These are phyloP conservation scores for Skeletonema menzelii DNA, from an alignment of 108 stramenopile species.

Conservation along the genomic window DNA sequence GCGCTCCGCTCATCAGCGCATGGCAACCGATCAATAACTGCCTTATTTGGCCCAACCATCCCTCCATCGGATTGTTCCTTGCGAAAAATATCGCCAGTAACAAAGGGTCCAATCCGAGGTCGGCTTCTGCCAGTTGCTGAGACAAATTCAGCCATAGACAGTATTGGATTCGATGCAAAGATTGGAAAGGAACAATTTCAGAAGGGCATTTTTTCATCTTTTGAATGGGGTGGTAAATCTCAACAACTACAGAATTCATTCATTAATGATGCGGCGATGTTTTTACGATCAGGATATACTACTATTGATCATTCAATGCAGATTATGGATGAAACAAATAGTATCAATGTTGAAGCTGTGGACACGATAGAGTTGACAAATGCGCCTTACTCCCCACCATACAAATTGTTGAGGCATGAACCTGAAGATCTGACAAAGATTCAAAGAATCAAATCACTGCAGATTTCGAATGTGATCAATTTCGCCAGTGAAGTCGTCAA, in stretches of 20 bases:
- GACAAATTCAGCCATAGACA: background rate
- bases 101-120: constrained; percentile 23
- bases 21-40: constrained; percentile 6
- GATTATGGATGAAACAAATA: background rate
- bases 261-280: background rate
- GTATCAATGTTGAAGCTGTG: background rate
- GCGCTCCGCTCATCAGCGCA: background rate
- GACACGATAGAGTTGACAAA: background rate
- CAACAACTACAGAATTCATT: background rate
- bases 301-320: background rate
- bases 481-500: background rate
- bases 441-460: constrained; percentile 3
- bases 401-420: constrained; percentile 11
- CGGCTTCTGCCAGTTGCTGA: background rate
- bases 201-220: background rate
- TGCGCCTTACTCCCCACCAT: background rate
- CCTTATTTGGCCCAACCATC: constrained; percentile 16
- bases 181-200: background rate
- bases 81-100: constrained; percentile 23
- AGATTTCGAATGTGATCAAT: background rate
- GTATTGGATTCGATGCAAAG: constrained; percentile 1
- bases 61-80: constrained; percentile 37
- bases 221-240: background rate
- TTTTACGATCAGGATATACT: background rate
- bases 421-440: constrained; percentile 18